Evolutionary conservation across 2,329 filamentous ascomycete genomes (phyloP), one percentile per base, ranked within the genome.

Genomic region (Cryphonectria carpinicola): DNA sequence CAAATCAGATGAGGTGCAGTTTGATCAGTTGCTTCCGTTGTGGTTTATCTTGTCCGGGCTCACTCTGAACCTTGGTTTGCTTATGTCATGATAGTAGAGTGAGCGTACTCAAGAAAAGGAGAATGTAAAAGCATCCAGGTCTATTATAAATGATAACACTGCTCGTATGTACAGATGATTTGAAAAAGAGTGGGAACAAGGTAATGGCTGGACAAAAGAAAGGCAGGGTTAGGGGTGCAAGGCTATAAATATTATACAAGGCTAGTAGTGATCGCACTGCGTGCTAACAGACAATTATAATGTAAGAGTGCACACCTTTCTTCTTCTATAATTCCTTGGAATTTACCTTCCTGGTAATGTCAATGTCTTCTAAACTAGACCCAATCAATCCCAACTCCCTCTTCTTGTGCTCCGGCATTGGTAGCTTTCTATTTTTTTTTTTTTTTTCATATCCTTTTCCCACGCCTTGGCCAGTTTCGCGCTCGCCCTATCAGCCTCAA

Each of bases 251-350:
- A 46, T 46, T 46, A 22, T 28, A 17, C 52, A 28, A 56, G 52
- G 52, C 52, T 56, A 17, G 28, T 56, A 17, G 28, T 11, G 52
- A 56, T 8, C 22, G 19, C 19, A 22, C 19, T n/a, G 46, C 46
- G 6, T 49, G 17, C 17, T 14, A 56, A 56, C 4, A 25, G n/a
- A 28, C 22, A 25, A 28, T 14, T 46, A 10, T 28, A 79, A 46
- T 46, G 14, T 6, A 37, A n/a, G 35, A 7, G 35, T 37, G 5
- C 35, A 37, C 1, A 32, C 28, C 1, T 1, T 37, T 37, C 8
- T 37, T 37, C 35, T 49, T 7, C 19, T 8, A 37, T 22, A 3
- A 7, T 41, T 41, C 8, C 13, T 41, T 41, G 39, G 39, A 37
- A 37, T 1, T 3, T 41, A 41, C 39, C 39, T 41, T 41, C 39